Evolutionary conservation across 208 protist genomes (phyloP).

Genomic region (Crithidia sp.): DNA sequence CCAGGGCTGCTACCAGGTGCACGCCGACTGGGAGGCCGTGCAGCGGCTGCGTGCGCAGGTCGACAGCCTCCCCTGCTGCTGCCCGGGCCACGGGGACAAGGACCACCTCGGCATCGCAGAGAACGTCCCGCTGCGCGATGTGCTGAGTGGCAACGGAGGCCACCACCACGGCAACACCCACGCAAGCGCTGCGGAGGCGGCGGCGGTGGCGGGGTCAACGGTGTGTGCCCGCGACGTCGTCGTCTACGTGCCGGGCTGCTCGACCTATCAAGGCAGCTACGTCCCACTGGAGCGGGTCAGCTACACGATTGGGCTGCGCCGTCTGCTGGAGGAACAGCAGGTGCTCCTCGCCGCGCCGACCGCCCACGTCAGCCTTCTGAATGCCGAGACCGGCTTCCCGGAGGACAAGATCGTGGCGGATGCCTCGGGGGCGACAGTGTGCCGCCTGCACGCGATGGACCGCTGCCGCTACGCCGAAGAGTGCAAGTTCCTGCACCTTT

Average conservation of each 20-base stretch:
- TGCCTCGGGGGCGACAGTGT: slow-evolving; percentile 47
- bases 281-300: slow-evolving; percentile 58
- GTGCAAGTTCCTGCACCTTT: slow-evolving; percentile 88
- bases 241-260: slow-evolving; percentile 42
- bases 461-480: slow-evolving; percentile 87
- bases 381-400: slow-evolving; percentile 27
- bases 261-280: slow-evolving; percentile 31
- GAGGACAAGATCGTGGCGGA: slow-evolving; percentile 36
- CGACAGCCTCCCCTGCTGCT: slow-evolving; percentile 76
- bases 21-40: slow-evolving; percentile 66
- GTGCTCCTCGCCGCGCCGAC: not conserved
- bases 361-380: slow-evolving; percentile 15
- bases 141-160: not conserved
- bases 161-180: not conserved
- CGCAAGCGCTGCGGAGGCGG: not conserved
- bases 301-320: slow-evolving; percentile 68
- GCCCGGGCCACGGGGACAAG: slow-evolving; percentile 73
- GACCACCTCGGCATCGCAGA: slow-evolving; percentile 42
- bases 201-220: slow-evolving; percentile 4
- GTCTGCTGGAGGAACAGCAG: slow-evolving; percentile 53
- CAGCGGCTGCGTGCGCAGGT: slow-evolving; percentile 55
- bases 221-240: slow-evolving; percentile 31
- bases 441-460: slow-evolving; percentile 71
- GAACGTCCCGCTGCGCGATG: slow-evolving; percentile 25
- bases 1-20: slow-evolving; percentile 77